Conservation (phyloP, 257 asterid genomes). For the Solanum medicagineum region DNA sequence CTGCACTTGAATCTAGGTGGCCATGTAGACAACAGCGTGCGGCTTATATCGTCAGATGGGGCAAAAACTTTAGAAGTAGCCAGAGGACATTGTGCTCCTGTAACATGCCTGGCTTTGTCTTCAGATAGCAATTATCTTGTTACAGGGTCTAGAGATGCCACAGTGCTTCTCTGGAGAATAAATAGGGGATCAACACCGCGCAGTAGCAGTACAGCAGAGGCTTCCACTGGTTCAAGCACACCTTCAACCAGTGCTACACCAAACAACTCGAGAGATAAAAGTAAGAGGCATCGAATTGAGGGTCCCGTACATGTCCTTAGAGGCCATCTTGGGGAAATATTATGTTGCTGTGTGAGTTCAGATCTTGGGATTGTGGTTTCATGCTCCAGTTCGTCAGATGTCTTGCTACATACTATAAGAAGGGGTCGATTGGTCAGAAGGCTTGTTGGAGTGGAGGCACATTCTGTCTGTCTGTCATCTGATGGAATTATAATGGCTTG, state of each 20-base stretch:
- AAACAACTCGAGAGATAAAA: conserved; percentile 34
- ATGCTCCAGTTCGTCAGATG: conserved; percentile 67
- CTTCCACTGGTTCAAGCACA: conserved; percentile 46
- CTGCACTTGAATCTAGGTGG: conserved; percentile 49
- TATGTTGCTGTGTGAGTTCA: conserved; percentile 75
- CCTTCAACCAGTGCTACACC: conserved; percentile 32
- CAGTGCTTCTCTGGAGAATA: conserved; percentile 83
- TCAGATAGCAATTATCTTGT: conserved; percentile 81
- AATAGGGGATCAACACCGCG: conserved; percentile 39
- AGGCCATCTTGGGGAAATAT: conserved; percentile 77
- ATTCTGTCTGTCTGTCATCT: conserved; percentile 62
- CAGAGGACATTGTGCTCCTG: conserved; percentile 93
- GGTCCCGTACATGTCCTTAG: conserved; percentile 92
- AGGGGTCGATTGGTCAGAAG: conserved; percentile 76
- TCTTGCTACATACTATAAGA: conserved; percentile 76
- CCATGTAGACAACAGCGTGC: conserved; percentile 80
- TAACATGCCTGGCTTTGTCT: conserved; percentile 73
- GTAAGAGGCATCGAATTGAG: conserved; percentile 52
- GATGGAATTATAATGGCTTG: conserved; percentile 74
- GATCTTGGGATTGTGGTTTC: conserved; percentile 96
- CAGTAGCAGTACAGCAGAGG: conserved; percentile 38
- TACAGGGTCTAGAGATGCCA: conserved; percentile 86
- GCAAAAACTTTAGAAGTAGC: conserved; percentile 95
- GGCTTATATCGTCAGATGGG: conserved; percentile 86
- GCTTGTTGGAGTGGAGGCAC: conserved; percentile 73